Evolutionary conservation across 257 asterid genomes (phyloP).

Genomic region (Scutellaria minor): DNA sequence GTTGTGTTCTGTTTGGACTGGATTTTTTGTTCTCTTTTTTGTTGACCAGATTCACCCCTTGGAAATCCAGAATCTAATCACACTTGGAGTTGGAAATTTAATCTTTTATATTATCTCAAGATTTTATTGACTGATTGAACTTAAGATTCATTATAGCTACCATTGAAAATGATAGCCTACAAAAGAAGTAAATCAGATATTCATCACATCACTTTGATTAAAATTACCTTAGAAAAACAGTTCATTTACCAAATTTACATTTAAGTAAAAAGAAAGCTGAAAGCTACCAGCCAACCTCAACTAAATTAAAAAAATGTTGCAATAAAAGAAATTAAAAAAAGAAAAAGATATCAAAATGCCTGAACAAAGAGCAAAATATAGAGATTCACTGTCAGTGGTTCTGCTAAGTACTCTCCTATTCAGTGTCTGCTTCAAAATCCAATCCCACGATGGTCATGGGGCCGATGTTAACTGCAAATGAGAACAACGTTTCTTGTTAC

Average conservation of each 20-base stretch:
- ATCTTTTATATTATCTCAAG: no score
- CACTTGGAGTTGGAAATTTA: no score
- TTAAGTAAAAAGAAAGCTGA: background rate
- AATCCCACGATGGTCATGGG: conserved; percentile 75
- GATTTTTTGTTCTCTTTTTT: no score
- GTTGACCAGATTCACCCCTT: no score
- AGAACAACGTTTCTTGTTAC: conserved; percentile 29
- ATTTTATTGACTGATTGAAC: no score
- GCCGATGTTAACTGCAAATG: conserved; percentile 83
- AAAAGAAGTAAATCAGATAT: no score
- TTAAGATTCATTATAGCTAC: no score
- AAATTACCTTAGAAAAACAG: background rate
- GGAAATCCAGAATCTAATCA: no score
- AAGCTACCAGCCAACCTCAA: background rate
- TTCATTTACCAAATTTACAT: background rate
- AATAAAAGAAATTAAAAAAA: background rate
- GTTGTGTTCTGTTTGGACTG: no score
- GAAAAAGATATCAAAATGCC: background rate
- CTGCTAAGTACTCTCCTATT: conserved; percentile 39
- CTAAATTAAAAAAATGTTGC: background rate
- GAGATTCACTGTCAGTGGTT: conserved; percentile 15
- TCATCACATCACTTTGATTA: no score
- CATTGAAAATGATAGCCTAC: no score
- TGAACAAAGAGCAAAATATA: background rate
- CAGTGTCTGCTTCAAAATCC: conserved; percentile 62